Conservation (phyloP, 1,284 basidiomycete genomes). For the Puccinia sorghi region DNA sequence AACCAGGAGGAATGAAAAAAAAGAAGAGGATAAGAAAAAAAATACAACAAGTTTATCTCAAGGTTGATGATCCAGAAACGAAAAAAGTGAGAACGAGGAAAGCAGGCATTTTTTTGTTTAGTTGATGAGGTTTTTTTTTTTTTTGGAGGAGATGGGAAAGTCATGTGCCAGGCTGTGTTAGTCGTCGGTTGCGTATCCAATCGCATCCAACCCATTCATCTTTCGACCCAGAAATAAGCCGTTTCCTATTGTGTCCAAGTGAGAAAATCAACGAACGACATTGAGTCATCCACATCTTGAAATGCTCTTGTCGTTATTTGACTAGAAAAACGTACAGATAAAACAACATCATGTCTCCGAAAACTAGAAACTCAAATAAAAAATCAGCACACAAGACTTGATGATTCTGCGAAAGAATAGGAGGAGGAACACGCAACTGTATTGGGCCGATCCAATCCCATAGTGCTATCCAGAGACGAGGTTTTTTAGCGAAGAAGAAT, state of each 20-base stretch:
- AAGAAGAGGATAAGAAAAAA: too few relatives aligned
- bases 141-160: too few relatives aligned
- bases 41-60: too few relatives aligned
- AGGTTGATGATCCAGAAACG: too few relatives aligned
- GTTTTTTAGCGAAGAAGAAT: not conserved
- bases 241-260: too few relatives aligned
- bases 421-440: slow-evolving; percentile 22
- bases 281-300: not conserved
- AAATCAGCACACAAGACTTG: not conserved
- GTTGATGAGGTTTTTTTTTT: too few relatives aligned
- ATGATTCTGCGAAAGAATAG: not conserved
- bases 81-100: too few relatives aligned
- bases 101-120: too few relatives aligned
- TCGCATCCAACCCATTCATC: slow-evolving; percentile 47
- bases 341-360: slow-evolving; percentile 48
- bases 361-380: slow-evolving; percentile 4
- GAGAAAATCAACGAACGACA: too few relatives aligned
- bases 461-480: slow-evolving; percentile 10
- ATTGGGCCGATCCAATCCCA: slow-evolving; percentile 40
- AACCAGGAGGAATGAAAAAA: too few relatives aligned
- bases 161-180: too few relatives aligned
- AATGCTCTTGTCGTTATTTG: not conserved
- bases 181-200: slow-evolving; percentile 17
- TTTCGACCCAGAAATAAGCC: slow-evolving; percentile 17
- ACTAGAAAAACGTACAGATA: slow-evolving; percentile 30